Conservation (phyloP, 78 protist species). For the Emiliania huxleyi region DNA sequence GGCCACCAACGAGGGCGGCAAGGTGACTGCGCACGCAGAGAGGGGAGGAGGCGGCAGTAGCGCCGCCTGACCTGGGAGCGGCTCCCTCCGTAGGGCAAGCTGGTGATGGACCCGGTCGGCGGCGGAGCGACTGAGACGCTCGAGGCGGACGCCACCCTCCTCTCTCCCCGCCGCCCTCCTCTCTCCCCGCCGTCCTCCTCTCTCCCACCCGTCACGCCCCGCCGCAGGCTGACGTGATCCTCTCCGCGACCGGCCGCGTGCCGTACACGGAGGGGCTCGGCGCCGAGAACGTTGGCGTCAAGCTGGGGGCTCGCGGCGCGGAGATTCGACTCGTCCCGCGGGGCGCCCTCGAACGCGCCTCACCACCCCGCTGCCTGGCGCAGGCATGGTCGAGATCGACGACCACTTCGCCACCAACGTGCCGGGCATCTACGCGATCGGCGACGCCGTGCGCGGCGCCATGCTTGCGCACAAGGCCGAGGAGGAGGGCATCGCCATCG, state of each 20-base stretch:
- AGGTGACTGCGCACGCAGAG: too few relatives aligned
- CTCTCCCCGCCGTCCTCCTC: too few relatives aligned
- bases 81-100: too few relatives aligned
- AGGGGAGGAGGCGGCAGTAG: too few relatives aligned
- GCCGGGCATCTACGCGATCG: slow-evolving; percentile 94
- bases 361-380: too few relatives aligned
- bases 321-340: too few relatives aligned
- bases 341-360: too few relatives aligned
- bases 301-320: slow-evolving; percentile 75
- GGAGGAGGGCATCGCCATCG: slow-evolving; percentile 79
- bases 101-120: slow-evolving; percentile 69
- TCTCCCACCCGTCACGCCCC: too few relatives aligned
- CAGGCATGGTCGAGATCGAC: slow-evolving; percentile 74
- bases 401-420: slow-evolving; percentile 79
- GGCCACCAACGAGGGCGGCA: too few relatives aligned
- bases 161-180: slow-evolving; percentile 95
- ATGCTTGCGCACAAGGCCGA: slow-evolving; percentile 99
- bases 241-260: slow-evolving; percentile 93
- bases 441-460: slow-evolving; percentile 96
- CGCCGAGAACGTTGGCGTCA: slow-evolving; percentile 69
- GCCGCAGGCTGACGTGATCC: slow-evolving; percentile 91
- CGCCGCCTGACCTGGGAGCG: too few relatives aligned
- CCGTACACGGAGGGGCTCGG: slow-evolving; percentile 91
- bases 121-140: slow-evolving; percentile 46
- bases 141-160: slow-evolving; percentile 76